Percentiles rank a stretch among this genome's conserved stretches.
Conservation (phyloP, 495 filamentous ascomycete species). For the Penicillium angulare region DNA sequence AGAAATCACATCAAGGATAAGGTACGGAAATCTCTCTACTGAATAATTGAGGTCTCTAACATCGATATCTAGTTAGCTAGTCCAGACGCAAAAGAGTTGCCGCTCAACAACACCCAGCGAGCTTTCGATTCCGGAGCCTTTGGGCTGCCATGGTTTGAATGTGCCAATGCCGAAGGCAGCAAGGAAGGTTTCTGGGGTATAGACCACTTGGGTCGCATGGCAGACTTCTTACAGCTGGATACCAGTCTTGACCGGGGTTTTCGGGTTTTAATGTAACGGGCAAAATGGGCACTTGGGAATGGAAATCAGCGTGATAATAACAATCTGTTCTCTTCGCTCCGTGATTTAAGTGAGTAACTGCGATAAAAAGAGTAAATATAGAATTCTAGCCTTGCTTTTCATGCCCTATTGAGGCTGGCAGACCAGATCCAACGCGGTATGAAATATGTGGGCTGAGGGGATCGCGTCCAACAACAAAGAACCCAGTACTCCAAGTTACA, state of each 20-base stretch:
- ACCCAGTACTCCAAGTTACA: too few relatives aligned
- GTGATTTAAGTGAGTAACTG: too few relatives aligned
- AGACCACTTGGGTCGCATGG: slow-evolving; percentile 59
- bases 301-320: background rate
- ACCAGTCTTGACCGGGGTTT: slow-evolving; percentile 9
- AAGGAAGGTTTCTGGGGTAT: slow-evolving; percentile 63
- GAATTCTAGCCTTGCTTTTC: too few relatives aligned
- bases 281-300: background rate
- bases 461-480: too few relatives aligned
- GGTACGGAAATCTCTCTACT: background rate
- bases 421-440: too few relatives aligned
- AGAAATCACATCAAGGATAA: background rate
- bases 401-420: too few relatives aligned
- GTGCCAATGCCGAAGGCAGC: slow-evolving; percentile 50
- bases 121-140: slow-evolving; percentile 39
- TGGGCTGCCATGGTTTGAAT: slow-evolving; percentile 66
- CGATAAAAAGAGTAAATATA: too few relatives aligned
- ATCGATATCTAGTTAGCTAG: background rate
- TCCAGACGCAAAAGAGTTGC: background rate
- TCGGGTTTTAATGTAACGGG: slow-evolving; percentile 6
- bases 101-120: slow-evolving; percentile 9
- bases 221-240: slow-evolving; percentile 54
- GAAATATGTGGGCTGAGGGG: too few relatives aligned
- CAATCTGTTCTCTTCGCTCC: too few relatives aligned
- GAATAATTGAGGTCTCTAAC: too few relatives aligned